Evolutionary conservation across 1,139 yeast species (phyloP).

Genomic region (Geotrichum cucujoidarum): DNA sequence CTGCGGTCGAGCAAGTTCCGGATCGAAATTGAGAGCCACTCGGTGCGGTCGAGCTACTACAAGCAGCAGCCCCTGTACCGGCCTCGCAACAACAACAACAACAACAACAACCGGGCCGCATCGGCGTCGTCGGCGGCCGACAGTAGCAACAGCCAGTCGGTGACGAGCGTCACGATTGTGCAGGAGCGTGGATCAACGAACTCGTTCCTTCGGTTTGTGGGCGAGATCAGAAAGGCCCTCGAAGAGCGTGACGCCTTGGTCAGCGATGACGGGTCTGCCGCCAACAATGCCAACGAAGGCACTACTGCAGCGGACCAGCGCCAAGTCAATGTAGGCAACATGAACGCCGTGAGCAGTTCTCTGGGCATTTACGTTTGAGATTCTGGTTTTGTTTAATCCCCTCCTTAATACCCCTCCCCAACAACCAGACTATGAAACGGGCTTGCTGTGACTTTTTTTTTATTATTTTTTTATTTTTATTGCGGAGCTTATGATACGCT

Average conservation of each 20-base stretch:
- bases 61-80: constrained; percentile 9
- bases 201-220: constrained; percentile 13
- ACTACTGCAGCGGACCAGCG: background rate
- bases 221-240: constrained; percentile 14
- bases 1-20: constrained; percentile 34
- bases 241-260: constrained; percentile 7
- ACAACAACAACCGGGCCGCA: background rate
- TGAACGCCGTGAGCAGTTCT: background rate
- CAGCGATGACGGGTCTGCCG: background rate
- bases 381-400: no score
- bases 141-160: background rate
- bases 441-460: no score
- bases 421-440: no score
- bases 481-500: no score
- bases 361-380: constrained; percentile 4
- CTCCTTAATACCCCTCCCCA: no score
- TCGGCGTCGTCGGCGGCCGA: background rate
- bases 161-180: constrained; percentile 10
- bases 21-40: constrained; percentile 25
- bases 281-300: background rate
- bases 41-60: background rate
- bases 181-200: constrained; percentile 15
- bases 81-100: background rate
- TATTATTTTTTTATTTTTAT: no score
- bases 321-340: background rate